Conservation (phyloP, 2,329 filamentous ascomycete species). For the Dryadomyces sulphureus region DNA sequence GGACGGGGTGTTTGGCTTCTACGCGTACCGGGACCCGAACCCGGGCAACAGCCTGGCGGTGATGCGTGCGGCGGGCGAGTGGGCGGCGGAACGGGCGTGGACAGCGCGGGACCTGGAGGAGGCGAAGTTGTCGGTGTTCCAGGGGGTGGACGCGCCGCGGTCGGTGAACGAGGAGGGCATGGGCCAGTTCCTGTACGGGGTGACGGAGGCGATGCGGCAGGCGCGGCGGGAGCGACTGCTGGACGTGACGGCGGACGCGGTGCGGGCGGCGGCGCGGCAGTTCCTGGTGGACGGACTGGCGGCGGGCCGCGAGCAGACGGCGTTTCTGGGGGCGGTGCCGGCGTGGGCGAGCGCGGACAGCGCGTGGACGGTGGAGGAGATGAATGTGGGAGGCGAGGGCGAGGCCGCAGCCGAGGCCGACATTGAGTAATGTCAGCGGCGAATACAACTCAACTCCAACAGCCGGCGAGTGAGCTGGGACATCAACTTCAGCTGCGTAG, state of each 20-base stretch:
- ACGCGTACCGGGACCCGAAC: conserved; percentile 93
- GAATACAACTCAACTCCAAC: too few species aligned
- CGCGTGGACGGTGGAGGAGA: conserved; percentile 60
- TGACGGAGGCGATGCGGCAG: conserved; percentile 84
- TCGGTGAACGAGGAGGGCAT: conserved; percentile 82
- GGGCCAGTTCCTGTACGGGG: conserved; percentile 67
- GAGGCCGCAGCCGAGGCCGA: background rate
- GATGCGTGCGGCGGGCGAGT: conserved; percentile 68
- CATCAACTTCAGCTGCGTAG: too few species aligned
- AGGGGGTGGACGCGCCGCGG: conserved; percentile 75
- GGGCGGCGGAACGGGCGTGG: conserved; percentile 70
- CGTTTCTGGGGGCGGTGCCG: conserved; percentile 73
- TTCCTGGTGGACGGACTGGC: conserved; percentile 59
- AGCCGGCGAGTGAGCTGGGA: too few species aligned
- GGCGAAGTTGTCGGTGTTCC: conserved; percentile 90
- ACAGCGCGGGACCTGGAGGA: conserved; percentile 78
- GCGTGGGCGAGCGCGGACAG: conserved; percentile 50
- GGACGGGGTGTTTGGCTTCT: conserved; percentile 82
- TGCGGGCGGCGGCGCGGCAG: conserved; percentile 65
- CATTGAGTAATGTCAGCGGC: too few species aligned
- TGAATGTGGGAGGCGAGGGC: conserved; percentile 43
- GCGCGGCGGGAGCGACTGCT: conserved; percentile 67
- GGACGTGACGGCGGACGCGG: conserved; percentile 69
- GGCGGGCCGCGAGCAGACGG: conserved; percentile 44
- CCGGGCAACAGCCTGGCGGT: conserved; percentile 76